Evolutionary conservation across 371 early-diverging fungal genomes (phyloP).

Genomic region (Rhizopus stolonifer): DNA sequence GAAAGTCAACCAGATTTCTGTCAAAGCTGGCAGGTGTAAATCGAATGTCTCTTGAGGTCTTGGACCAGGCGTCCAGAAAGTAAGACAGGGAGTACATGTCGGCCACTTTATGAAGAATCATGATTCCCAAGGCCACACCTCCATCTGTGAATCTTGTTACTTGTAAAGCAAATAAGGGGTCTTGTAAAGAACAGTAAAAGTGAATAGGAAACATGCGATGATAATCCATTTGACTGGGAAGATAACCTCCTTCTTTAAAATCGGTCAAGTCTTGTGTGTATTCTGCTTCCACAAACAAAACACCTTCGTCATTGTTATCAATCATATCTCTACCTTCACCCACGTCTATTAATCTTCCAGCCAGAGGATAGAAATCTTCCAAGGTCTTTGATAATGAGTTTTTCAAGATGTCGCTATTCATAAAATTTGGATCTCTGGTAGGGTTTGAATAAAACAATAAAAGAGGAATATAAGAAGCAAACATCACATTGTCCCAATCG

Average conservation of each 20-base stretch:
- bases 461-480: constrained; percentile 40
- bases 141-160: constrained; percentile 37
- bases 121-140: constrained; percentile 41
- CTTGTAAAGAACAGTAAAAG: constrained; percentile 31
- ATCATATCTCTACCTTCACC: constrained; percentile 41
- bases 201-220: constrained; percentile 44
- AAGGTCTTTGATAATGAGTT: constrained; percentile 20
- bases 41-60: constrained; percentile 18
- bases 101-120: constrained; percentile 42
- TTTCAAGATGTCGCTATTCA: constrained; percentile 25
- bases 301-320: constrained; percentile 34
- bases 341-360: constrained; percentile 36
- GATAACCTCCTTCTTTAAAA: constrained; percentile 28
- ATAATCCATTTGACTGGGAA: constrained; percentile 40
- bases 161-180: constrained; percentile 38
- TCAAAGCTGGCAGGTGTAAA: constrained; percentile 21
- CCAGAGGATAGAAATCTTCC: constrained; percentile 36
- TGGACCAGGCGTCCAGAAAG: constrained; percentile 43
- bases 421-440: constrained; percentile 26
- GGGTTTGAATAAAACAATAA: constrained; percentile 33
- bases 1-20: constrained; percentile 22
- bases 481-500: constrained; percentile 48
- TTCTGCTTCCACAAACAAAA: constrained; percentile 39
- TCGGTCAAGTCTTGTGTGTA: constrained; percentile 21
- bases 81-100: constrained; percentile 35